Evolutionary conservation across 495 filamentous ascomycete species (phyloP).

Genomic region (Neurospora sp.): DNA sequence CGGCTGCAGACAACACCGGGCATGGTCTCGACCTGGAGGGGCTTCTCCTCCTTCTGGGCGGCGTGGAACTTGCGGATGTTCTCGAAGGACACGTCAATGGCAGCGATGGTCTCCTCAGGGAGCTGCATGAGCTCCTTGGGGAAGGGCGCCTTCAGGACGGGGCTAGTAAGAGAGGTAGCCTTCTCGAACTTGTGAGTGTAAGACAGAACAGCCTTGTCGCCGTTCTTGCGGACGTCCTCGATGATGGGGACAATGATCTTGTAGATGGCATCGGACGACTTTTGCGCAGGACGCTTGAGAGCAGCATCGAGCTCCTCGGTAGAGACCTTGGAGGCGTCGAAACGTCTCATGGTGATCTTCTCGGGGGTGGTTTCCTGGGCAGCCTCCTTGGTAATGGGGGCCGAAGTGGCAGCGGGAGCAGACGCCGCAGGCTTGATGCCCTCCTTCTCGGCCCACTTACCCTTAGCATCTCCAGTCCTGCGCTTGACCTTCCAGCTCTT

Average conservation of each 20-base stretch:
- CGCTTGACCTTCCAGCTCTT: slow-evolving; percentile 92
- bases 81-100: slow-evolving; percentile 86
- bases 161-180: slow-evolving; percentile 78
- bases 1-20: slow-evolving; percentile 90
- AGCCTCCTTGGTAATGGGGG: slow-evolving; percentile 9
- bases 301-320: slow-evolving; percentile 53
- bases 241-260: slow-evolving; percentile 85
- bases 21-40: slow-evolving; percentile 87
- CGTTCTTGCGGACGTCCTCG: slow-evolving; percentile 64
- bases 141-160: slow-evolving; percentile 83
- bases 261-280: slow-evolving; percentile 82
- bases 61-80: slow-evolving; percentile 92
- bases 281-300: slow-evolving; percentile 82
- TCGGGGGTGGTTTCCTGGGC: slow-evolving; percentile 45
- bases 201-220: slow-evolving; percentile 76
- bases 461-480: slow-evolving; percentile 87
- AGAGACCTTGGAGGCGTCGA: slow-evolving; percentile 53
- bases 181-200: slow-evolving; percentile 98
- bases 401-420: slow-evolving; percentile 1
- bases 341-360: slow-evolving; percentile 73
- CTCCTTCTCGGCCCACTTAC: slow-evolving; percentile 73
- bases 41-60: slow-evolving; percentile 71
- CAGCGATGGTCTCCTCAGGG: slow-evolving; percentile 66
- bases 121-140: slow-evolving; percentile 75
- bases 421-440: slow-evolving; percentile 47